Evolutionary conservation across 495 filamentous ascomycete species (phyloP), one percentile per base, ranked within the genome.

Genomic region (Endocarpon pusillum): DNA sequence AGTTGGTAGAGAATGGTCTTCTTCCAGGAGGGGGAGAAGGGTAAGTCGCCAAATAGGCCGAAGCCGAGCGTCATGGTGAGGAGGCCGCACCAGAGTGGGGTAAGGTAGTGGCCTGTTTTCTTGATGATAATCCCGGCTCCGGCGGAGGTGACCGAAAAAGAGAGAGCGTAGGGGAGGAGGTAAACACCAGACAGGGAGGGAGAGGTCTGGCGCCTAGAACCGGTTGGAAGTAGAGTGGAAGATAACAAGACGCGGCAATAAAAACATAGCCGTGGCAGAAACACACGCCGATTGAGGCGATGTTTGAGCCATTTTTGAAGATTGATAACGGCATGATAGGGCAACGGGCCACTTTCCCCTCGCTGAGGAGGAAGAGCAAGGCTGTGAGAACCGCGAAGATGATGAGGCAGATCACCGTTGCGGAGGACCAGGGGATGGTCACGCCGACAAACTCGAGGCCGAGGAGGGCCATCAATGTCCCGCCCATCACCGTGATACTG

Each of bases 391-490:
- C 12, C 2, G 81, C 78, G 47, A 84, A 81, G 10, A 84, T 54
- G 21, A 87, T 53, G 19, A 85, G 58, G 49, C 78, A 81, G 32
- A 85, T 52, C 22, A 83, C 74, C 0, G 58, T 70, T 0, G 73
- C 52, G 9, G 73, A 79, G 25, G 42, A 39, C 80, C 80, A 86
- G 8, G 77, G 71, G 40, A 62, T 61, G 1, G 55, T 54, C 3
- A 75, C 66, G 12, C 78, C 81, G 21, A 78, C 78, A 37, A 71
- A 71, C 44, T 76, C 69, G 14, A 85, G 59, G 9, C 71, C 78
- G 4, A 83, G 62, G 20, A 83, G 61, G 37, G 85, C 53, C 62
- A 83, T 78, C 20, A 83, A 50, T 0, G 74, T 78, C 4, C 66
- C 75, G 21, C 66, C 66, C 4, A 80, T 61, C 37, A 84, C 64